Evolutionary conservation across 768 basidiomycete species (phyloP), one percentile per base, ranked within the genome.

Genomic region (Kwoniella dendrophila): DNA sequence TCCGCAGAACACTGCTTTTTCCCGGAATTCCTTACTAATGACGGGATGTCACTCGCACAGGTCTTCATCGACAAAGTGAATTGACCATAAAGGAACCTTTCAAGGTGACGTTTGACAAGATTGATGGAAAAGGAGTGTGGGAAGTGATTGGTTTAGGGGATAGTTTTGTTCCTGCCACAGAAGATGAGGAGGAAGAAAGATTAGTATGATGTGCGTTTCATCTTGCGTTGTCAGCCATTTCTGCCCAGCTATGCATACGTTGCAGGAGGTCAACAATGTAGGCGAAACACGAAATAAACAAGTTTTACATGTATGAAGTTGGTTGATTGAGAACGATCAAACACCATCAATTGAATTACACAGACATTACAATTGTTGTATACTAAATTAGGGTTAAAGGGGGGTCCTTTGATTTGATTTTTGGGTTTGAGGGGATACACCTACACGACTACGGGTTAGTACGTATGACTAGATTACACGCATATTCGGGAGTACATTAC

Each of bases 121-220:
- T 64, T n/a, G 68, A 57, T 2, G 68, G 70, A 1, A 66, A 66
- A 56, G 59, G 49, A 11, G 60, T 70, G 5, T 56, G 74, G 34
- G 73, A 76, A 29, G 75, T 78, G 7, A 60, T 77, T 27, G 77
- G 77, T 1, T 52, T 76, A 27, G 77, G 77, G 2, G 87, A 90
- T 66, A 82, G 80, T 18, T 92, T 94, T 69, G 73, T 84, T 2
- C 83, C 84, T 58, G 71, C 79, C 11, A 79, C 77, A 3, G 68
- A 82, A 0, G 67, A 75, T 16, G 73, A 80, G 27, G 81, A 78
- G 14, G 73, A 80, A 22, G 74, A 58, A 10, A 30, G 55, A 14
- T 18, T 64, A 16, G 61, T 52, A 8, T 59, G 41, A 36, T 14
- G 14, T 14, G 3, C 4, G 16, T 24, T 33, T 16, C 16, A 10